Base-by-base conservation (phyloP, 2,329 filamentous ascomycete species). In the Apiospora marii region DNA sequence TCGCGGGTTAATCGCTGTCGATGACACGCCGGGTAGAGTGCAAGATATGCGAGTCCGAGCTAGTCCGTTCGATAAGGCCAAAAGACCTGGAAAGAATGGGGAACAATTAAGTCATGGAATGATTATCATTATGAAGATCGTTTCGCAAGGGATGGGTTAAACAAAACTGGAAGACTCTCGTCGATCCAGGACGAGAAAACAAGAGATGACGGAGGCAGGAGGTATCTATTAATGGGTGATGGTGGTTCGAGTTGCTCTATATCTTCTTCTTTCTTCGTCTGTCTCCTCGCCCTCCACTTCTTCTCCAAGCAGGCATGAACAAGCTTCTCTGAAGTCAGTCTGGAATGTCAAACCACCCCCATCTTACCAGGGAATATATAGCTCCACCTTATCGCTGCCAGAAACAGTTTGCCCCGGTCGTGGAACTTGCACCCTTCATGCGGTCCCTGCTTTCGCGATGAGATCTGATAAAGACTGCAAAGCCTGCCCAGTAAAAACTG, bases 41-140 rank as follows among this genome's bases (percentile, higher is more conserved):
- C 43, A 19, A 37, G 53, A n/a, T 37, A 61, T 61, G 53, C 53
- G 53, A 61, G 58, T 41, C 22, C 46, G 46, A 49, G 46, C 46
- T 64, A 24, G 19, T 34, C 34, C 34, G 46, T 22, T 41, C 19
- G 58, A n/a, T 41, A n/a, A 30, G 27, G 4, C 27, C 27, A 30
- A 30, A 30, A 30, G 22, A 37, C 34, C 22, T 41, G 58, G 58
- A 64, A 64, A 64, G 58, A 64, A 41, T 41, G 58, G 58, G 22
- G 58, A 64, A 64, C 58, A 64, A 41, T 64, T 41, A 64, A 41
- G 58, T 64, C 58, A 64, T 64, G 58, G 58, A 41, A 64, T 64
- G 58, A 64, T 41, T 64, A 64, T 64, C 58, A 64, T 64, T 64
- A 64, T n/a, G 58, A 41, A 64, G 58, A 41, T 64, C 58, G 58